A percentile compares a stretch with the other conserved stretches of the same genome.
These are phyloP conservation scores for Neofusicoccum umdonicola DNA, from an alignment of 2,329 filamentous ascomycete genomes.

Conservation along the genomic window DNA sequence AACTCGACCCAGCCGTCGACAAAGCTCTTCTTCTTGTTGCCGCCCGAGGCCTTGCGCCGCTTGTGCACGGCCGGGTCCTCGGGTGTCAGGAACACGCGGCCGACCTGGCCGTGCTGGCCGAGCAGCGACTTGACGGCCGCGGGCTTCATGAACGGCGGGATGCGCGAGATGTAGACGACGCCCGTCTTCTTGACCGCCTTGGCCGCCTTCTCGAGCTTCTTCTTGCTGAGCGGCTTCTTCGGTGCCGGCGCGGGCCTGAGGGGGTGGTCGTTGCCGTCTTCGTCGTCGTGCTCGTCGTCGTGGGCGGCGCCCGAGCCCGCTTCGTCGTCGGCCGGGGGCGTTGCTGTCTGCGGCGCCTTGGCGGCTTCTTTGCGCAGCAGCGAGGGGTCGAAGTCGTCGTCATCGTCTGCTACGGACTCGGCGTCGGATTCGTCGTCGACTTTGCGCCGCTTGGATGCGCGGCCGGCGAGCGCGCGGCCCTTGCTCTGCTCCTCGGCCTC, in stretches of 20 bases:
- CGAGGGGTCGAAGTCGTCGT: conserved; percentile 13
- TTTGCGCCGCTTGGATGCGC: conserved; percentile 61
- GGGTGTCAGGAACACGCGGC: conserved; percentile 75
- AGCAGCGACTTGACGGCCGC: conserved; percentile 72
- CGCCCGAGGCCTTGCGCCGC: conserved; percentile 67
- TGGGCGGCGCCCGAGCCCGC: conserved; percentile 14
- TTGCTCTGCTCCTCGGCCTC: conserved; percentile 66
- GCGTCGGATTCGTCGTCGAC: conserved; percentile 42
- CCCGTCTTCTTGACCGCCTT: conserved; percentile 70
- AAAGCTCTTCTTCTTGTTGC: conserved; percentile 80
- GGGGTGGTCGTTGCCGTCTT: conserved; percentile 14
- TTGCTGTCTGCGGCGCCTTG: background rate
- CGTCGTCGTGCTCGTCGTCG: conserved; percentile 28
- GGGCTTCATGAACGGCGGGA: conserved; percentile 88
- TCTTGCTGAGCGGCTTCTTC: conserved; percentile 29
- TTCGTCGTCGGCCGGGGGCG: conserved; percentile 23
- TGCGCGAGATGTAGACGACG: conserved; percentile 77
- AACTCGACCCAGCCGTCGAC: conserved; percentile 89
- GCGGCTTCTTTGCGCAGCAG: conserved; percentile 8
- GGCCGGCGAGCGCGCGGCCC: conserved; percentile 52
- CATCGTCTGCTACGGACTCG: conserved; percentile 21
- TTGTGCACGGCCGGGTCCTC: conserved; percentile 67
- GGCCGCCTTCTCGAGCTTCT: conserved; percentile 62
- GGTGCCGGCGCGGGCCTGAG: background rate
- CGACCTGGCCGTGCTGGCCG: conserved; percentile 70